Conservation (phyloP, 768 basidiomycete species). For the Trametopsis cervina region DNA sequence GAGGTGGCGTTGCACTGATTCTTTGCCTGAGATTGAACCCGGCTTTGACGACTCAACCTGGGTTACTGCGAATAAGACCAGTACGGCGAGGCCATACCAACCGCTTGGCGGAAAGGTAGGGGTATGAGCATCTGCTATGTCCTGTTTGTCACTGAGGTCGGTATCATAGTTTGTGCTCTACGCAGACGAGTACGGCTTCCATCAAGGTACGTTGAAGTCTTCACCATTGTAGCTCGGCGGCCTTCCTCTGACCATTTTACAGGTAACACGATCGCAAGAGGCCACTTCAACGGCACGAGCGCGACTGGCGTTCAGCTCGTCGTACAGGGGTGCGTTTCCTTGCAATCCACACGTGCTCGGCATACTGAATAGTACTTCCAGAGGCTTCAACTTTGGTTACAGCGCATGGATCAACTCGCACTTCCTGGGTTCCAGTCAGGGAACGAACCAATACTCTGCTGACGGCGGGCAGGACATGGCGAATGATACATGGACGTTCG, state of each 20-base stretch:
- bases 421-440: constrained; percentile 18
- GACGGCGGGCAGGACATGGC: constrained; percentile 13
- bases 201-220: constrained; percentile 17
- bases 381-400: constrained; percentile 19
- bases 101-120: constrained; percentile 14
- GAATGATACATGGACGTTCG: constrained; percentile 16
- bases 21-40: constrained; percentile 22
- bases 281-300: constrained; percentile 19
- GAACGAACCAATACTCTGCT: constrained; percentile 16
- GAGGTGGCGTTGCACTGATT: constrained; percentile 21
- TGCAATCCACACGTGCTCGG: too few relatives aligned
- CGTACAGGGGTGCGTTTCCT: constrained; percentile 21
- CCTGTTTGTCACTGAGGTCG: too few relatives aligned
- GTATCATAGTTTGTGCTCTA: constrained; percentile 17
- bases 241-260: too few relatives aligned
- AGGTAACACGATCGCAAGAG: constrained; percentile 18
- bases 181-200: constrained; percentile 21
- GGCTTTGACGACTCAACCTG: constrained; percentile 23
- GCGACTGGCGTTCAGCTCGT: constrained; percentile 20
- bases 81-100: constrained; percentile 19
- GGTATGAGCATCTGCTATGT: background rate
- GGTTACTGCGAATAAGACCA: constrained; percentile 22
- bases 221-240: too few relatives aligned
- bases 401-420: constrained; percentile 19
- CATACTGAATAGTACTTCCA: background rate